A percentile compares a stretch with the other conserved stretches of the same genome.
Conservation (phyloP, 345 rosid species). For the Gossypium sturtianum region DNA sequence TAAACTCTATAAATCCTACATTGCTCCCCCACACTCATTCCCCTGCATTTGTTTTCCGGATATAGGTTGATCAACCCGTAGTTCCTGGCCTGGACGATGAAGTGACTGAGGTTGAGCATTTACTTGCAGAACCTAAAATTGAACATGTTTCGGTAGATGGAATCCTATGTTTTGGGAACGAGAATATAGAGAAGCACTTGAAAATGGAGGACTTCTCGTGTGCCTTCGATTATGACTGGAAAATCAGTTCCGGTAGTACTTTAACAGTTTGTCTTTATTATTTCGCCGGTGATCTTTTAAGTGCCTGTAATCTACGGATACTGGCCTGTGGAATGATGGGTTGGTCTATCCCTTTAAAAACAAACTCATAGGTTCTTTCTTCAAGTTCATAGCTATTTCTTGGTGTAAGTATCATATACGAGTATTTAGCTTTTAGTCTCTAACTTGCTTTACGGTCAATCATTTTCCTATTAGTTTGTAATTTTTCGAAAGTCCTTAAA, state of each 20-base stretch:
- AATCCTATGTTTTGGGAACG: conserved; percentile 42
- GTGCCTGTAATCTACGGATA: not conserved
- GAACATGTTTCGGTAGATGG: conserved; percentile 48
- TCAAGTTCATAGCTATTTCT: not conserved
- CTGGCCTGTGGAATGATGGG: not conserved
- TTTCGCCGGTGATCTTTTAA: conserved; percentile 5
- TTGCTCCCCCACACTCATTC: not conserved
- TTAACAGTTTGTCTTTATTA: not conserved
- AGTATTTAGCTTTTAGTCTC: too few species aligned
- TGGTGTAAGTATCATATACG: not conserved
- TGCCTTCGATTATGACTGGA: conserved; percentile 40
- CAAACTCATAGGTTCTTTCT: not conserved
- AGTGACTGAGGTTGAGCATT: conserved; percentile 35
- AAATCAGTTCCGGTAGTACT: conserved; percentile 34
- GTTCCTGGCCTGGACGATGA: conserved; percentile 39
- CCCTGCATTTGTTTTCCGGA: conserved; percentile 15
- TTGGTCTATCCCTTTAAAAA: not conserved
- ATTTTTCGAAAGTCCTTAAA: not conserved
- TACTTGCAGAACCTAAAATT: conserved; percentile 46
- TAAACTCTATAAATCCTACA: not conserved
- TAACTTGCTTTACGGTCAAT: not conserved
- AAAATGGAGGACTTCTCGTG: conserved; percentile 43
- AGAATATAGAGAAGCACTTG: conserved; percentile 37
- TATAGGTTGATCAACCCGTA: conserved; percentile 41
- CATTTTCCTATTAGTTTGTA: not conserved